A percentile compares a stretch with the other conserved stretches of the same genome.
phyloP scores from a whole-genome alignment of 2,329 filamentous ascomycete genomes.

The Arthrobotrys pseudoclavata region DNA sequence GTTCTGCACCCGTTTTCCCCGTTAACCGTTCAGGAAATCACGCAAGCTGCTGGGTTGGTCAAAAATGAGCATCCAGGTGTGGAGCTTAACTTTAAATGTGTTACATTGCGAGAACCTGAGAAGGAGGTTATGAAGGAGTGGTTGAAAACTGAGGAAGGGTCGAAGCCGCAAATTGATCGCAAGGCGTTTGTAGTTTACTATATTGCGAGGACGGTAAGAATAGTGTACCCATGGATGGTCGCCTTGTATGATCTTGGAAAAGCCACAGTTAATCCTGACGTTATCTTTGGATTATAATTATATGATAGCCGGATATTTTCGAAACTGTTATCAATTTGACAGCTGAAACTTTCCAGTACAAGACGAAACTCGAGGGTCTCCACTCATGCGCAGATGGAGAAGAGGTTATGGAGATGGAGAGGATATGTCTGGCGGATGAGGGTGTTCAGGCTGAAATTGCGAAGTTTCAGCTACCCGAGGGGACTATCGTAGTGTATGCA shows the following conservation, averaged over 20 bases:
- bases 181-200: conserved; percentile 73
- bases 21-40: conserved; percentile 73
- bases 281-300: background rate
- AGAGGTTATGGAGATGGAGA: conserved; percentile 74
- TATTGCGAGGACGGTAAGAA: conserved; percentile 72
- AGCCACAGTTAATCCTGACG: background rate
- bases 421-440: conserved; percentile 71
- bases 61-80: conserved; percentile 71
- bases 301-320: conserved; percentile 45
- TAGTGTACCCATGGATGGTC: background rate
- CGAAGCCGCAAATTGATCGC: conserved; percentile 68
- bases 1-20: conserved; percentile 73
- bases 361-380: conserved; percentile 72
- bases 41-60: conserved; percentile 69
- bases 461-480: conserved; percentile 74
- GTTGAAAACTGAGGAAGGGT: conserved; percentile 68
- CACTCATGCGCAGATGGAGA: conserved; percentile 74
- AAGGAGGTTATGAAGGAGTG: conserved; percentile 71
- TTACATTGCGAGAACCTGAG: conserved; percentile 73
- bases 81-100: conserved; percentile 74
- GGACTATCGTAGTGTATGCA: conserved; percentile 70
- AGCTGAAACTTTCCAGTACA: conserved; percentile 70
- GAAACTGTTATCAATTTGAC: conserved; percentile 69
- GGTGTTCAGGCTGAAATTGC: conserved; percentile 73
- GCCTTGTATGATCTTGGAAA: background rate